A percentile compares a stretch with the other conserved stretches of the same genome.
Evolutionary conservation across 202 grass and related monocot genomes (phyloP).

Genomic region (Eragrostis tef): DNA sequence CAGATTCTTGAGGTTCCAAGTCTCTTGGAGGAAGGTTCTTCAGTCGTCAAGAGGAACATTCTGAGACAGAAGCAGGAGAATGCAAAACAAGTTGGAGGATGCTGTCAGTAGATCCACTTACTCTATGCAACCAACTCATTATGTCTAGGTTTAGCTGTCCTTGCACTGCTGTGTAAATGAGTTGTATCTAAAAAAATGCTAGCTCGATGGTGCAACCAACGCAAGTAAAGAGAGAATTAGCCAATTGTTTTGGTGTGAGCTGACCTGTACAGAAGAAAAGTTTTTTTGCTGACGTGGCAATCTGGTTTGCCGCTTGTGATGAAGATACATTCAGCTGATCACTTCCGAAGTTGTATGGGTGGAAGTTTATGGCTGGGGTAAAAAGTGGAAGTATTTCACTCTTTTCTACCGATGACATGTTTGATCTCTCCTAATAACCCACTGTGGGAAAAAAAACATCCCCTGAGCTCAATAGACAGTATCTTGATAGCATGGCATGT

Average conservation of each 20-base stretch:
- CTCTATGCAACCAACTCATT: slow-evolving; percentile 5
- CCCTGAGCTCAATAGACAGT: neutral
- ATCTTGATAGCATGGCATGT: neutral
- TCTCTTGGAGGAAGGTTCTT: slow-evolving; percentile 88
- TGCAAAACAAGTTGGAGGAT: slow-evolving; percentile 59
- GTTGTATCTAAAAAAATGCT: slow-evolving; percentile 53
- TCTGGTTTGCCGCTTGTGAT: slow-evolving; percentile 34
- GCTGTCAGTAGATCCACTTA: slow-evolving; percentile 57
- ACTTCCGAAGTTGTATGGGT: neutral
- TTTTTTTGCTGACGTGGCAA: neutral
- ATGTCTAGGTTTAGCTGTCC: slow-evolving; percentile 41
- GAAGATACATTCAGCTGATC: slow-evolving; percentile 19
- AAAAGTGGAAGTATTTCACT: neutral
- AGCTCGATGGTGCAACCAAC: slow-evolving; percentile 18
- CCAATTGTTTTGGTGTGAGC: slow-evolving; percentile 47
- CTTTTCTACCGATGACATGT: neutral
- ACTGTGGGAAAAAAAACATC: no score
- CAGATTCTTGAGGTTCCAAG: slow-evolving; percentile 93
- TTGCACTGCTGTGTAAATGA: slow-evolving; percentile 57
- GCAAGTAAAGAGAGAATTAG: slow-evolving; percentile 28
- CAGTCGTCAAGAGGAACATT: slow-evolving; percentile 80
- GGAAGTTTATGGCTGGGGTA: neutral
- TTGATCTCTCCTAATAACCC: neutral
- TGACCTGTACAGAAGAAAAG: slow-evolving; percentile 41
- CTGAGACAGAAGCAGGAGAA: slow-evolving; percentile 90